Percentiles rank a stretch among this genome's conserved stretches.
These are phyloP conservation scores for Fusarium coffeatum DNA, from an alignment of 2,329 filamentous ascomycete species.

Conservation along the genomic window DNA sequence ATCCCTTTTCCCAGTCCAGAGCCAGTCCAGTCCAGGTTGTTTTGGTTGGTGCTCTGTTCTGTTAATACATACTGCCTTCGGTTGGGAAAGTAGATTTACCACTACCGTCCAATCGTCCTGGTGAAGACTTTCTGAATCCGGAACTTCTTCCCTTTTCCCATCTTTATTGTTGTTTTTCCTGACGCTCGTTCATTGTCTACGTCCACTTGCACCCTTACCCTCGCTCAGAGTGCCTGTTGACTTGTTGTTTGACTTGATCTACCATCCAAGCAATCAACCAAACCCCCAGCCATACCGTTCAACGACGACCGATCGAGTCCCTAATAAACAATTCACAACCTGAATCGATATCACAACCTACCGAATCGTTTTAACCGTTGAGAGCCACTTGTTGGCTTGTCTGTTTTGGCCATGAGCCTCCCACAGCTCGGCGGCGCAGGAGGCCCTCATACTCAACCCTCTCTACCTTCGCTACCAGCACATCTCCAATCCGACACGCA, in stretches of 20 bases:
- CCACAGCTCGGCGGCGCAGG: slow-evolving; percentile 62
- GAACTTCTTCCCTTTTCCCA: slow-evolving; percentile 26
- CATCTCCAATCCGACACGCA: slow-evolving; percentile 84
- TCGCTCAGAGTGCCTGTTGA: slow-evolving; percentile 42
- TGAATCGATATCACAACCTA: slow-evolving; percentile 17
- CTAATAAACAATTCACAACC: slow-evolving; percentile 11
- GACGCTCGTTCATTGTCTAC: slow-evolving; percentile 46
- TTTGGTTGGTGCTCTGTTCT: slow-evolving; percentile 39
- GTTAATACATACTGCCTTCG: slow-evolving; percentile 32
- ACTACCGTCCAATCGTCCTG: slow-evolving; percentile 35
- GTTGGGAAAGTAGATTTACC: slow-evolving; percentile 30
- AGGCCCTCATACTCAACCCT: slow-evolving; percentile 82
- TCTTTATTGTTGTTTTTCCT: slow-evolving; percentile 27
- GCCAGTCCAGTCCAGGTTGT: slow-evolving; percentile 32
- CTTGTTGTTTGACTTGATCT: slow-evolving; percentile 10
- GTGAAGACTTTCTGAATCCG: slow-evolving; percentile 39
- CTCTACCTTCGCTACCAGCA: slow-evolving; percentile 86
- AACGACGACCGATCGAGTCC: slow-evolving; percentile 21
- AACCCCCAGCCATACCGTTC: slow-evolving; percentile 5
- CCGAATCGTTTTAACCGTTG: slow-evolving; percentile 22
- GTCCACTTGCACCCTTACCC: slow-evolving; percentile 33
- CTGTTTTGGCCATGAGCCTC: slow-evolving; percentile 71
- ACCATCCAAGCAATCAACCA: slow-evolving; percentile 1
- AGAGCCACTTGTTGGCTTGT: slow-evolving; percentile 50
- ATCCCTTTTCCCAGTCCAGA: slow-evolving; percentile 46